These are phyloP conservation scores for Naganishia onofrii DNA, from an alignment of 768 basidiomycete genomes.

Conservation along the genomic window DNA sequence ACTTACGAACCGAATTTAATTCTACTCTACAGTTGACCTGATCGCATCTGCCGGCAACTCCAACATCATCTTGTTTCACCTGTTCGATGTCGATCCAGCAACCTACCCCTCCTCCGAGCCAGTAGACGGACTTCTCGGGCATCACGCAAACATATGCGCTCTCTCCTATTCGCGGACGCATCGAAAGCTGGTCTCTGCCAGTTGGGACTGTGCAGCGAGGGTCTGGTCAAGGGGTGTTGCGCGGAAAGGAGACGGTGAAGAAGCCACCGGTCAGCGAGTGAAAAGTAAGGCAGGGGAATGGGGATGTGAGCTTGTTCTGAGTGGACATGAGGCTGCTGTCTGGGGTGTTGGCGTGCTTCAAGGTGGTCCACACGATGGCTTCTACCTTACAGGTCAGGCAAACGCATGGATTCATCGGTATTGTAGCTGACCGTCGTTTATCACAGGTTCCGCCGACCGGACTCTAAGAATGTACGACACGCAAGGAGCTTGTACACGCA, in stretches of 20 bases:
- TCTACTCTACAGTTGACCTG: slow-evolving; percentile 6
- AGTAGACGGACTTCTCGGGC: slow-evolving; percentile 37
- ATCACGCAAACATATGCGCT: slow-evolving; percentile 42
- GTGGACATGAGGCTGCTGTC: slow-evolving; percentile 47
- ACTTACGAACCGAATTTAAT: background rate
- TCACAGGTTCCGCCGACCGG: slow-evolving; percentile 41
- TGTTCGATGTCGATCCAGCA: slow-evolving; percentile 24
- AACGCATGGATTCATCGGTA: background rate
- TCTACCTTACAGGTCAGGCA: slow-evolving; percentile 43
- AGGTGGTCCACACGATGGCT: slow-evolving; percentile 35
- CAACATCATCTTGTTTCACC: slow-evolving; percentile 41
- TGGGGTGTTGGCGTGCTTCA: slow-evolving; percentile 48
- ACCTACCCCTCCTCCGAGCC: slow-evolving; percentile 32
- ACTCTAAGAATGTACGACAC: slow-evolving; percentile 39
- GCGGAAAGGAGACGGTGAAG: background rate
- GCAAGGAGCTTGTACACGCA: slow-evolving; percentile 31
- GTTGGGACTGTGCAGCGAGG: slow-evolving; percentile 50
- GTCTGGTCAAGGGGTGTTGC: slow-evolving; percentile 37
- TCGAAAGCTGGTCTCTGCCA: slow-evolving; percentile 44
- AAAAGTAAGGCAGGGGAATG: slow-evolving; percentile 31
- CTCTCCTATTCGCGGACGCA: slow-evolving; percentile 33
- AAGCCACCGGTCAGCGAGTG: background rate
- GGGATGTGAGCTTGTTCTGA: slow-evolving; percentile 34
- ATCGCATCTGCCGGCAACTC: slow-evolving; percentile 45
- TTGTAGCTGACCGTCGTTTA: background rate